Evolutionary conservation across 805 yeast species (phyloP).

Genomic region (Diddensiella caesifluorescens): DNA sequence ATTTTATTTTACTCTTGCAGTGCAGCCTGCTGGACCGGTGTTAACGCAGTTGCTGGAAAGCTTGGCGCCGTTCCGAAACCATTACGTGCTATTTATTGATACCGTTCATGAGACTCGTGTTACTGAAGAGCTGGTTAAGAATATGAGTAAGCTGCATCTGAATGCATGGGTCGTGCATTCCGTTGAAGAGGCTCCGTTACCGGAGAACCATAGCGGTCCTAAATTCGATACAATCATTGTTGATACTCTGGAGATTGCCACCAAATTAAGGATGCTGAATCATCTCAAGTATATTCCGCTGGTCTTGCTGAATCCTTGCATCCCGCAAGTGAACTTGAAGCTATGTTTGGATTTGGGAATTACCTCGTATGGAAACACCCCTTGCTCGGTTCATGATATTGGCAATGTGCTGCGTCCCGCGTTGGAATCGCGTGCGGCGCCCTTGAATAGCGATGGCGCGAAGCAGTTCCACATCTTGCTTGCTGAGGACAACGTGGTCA

Average conservation of each 20-base stretch:
- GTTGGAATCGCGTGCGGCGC: constrained; percentile 72
- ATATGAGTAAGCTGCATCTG: constrained; percentile 51
- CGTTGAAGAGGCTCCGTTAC: constrained; percentile 51
- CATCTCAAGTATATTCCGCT: constrained; percentile 83
- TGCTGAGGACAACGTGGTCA: constrained; percentile 84
- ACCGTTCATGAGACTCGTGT: constrained; percentile 53
- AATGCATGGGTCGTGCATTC: constrained; percentile 55
- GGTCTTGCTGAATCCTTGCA: constrained; percentile 68
- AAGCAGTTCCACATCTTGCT: constrained; percentile 66
- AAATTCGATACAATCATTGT: constrained; percentile 77
- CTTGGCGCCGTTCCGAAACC: constrained; percentile 64
- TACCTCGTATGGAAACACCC: constrained; percentile 83
- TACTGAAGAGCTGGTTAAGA: constrained; percentile 45
- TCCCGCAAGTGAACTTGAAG: constrained; percentile 73
- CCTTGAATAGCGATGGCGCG: constrained; percentile 74
- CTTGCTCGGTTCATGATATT: constrained; percentile 74
- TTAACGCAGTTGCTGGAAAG: constrained; percentile 62
- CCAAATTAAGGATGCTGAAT: constrained; percentile 58
- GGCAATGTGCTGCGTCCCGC: constrained; percentile 84
- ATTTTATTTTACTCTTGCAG: constrained; percentile 74
- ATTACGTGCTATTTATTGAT: constrained; percentile 64
- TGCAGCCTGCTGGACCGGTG: constrained; percentile 62
- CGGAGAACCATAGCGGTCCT: constrained; percentile 32
- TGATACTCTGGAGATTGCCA: constrained; percentile 72
- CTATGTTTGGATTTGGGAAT: constrained; percentile 81